Evolutionary conservation across 257 asterid genomes (phyloP).

Genomic region (Cynanchum wilfordii): DNA sequence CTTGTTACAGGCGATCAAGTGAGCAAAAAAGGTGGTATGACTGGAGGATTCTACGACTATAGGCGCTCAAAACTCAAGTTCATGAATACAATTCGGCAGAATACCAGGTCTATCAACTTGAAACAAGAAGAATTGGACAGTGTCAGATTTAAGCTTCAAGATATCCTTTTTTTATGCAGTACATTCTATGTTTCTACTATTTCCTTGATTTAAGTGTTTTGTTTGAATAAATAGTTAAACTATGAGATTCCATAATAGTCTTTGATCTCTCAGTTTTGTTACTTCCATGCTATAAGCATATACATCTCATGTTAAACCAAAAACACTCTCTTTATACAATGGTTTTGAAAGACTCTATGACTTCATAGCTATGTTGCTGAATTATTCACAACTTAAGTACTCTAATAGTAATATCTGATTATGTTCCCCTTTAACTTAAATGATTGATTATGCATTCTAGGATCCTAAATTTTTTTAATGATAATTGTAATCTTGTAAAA

Average conservation of each 20-base stretch:
- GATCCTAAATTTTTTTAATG: not conserved
- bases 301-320: not conserved
- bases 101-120: slow-evolving; percentile 38
- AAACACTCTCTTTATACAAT: not conserved
- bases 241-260: slow-evolving; percentile 4
- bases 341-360: not conserved
- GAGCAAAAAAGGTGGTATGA: slow-evolving; percentile 98
- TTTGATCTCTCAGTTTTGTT: not conserved
- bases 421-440: not conserved
- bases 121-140: slow-evolving; percentile 56
- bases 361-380: not conserved
- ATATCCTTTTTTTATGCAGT: slow-evolving; percentile 59
- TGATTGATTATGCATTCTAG: not conserved
- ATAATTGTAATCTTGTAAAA: not conserved
- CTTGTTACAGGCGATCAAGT: slow-evolving; percentile 86
- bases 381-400: not conserved
- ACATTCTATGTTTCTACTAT: slow-evolving; percentile 10
- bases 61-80: slow-evolving; percentile 85
- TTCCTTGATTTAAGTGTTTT: slow-evolving; percentile 18
- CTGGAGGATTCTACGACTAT: slow-evolving; percentile 92
- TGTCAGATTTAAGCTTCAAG: slow-evolving; percentile 62
- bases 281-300: not conserved
- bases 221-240: slow-evolving; percentile 9
- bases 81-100: slow-evolving; percentile 67
- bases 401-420: not conserved